Base-by-base conservation (phyloP, 805 yeast genomes). In the Saccharomycodes ludwigii region DNA sequence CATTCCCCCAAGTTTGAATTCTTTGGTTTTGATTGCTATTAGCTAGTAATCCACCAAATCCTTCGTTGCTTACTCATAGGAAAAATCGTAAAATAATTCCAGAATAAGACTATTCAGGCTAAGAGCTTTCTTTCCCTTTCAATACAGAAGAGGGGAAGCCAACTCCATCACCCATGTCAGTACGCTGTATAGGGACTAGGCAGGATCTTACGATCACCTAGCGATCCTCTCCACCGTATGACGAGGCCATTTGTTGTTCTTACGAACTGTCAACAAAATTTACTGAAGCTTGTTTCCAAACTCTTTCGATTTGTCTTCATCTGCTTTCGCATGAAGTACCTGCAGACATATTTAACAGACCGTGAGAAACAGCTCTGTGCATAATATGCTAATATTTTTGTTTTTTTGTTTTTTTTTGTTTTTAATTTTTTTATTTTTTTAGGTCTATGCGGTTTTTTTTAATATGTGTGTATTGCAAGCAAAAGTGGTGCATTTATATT, bases 21-120 rank as follows among this genome's bases (percentile, higher is more conserved):
- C 44, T 43, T 45, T 43, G 42, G 39, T 41, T 39, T 42, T 38
- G 44, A 40, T 45, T 45, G 47, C 50, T 37, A 45, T 42, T 38
- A 40, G 50, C 50, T 45, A 45, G 50, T 43, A 47, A 44, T 48
- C 55, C 55, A 49, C 52, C 46, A 48, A 49, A 49, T 47, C 54
- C 55, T 46, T 40, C 55, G 42, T 47, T 44, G 55, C 55, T 41
- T 45, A 47, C 46, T 48, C 43, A 44, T 41, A 47, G 49, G 27
- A 14, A 24, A 24, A 45, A 43, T 47, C 49, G 44, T 47, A 44
- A n/a, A n/a, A n/a, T n/a, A n/a, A n/a, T n/a, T 40, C 50, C 44
- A 42, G 35, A 46, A 46, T 48, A 39, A 47, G 54, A 44, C 54
- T 47, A 52, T 49, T 49, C 54, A 47, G 52, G 54, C 40, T 44